A percentile compares a stretch with the other conserved stretches of the same genome.
Conservation (phyloP, 768 basidiomycete species). For the Obba rivulosa region DNA sequence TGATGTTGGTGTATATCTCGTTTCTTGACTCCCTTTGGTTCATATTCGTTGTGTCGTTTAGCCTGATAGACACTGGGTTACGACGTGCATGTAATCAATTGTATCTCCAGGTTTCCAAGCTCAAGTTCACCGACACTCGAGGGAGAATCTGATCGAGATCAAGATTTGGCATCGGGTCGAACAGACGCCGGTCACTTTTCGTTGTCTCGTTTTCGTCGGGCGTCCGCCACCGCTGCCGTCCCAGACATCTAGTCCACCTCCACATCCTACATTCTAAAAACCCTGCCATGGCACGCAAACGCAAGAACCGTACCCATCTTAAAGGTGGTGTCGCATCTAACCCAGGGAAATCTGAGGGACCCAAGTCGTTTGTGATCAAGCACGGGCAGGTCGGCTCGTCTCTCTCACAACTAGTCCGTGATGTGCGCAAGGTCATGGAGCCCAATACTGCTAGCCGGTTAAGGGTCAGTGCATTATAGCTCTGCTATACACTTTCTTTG, state of each 20-base stretch:
- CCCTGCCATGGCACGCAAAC: constrained; percentile 57
- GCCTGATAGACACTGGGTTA: neutral
- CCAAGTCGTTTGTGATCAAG: constrained; percentile 96
- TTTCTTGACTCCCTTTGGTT: neutral
- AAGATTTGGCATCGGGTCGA: constrained; percentile 7
- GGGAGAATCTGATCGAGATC: constrained; percentile 3
- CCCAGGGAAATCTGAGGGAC: constrained; percentile 35
- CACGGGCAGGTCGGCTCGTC: constrained; percentile 90
- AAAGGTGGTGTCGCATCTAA: constrained; percentile 43
- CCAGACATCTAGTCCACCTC: neutral
- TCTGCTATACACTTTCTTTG: neutral
- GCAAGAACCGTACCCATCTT: constrained; percentile 79
- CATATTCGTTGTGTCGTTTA: neutral
- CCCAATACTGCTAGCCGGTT: constrained; percentile 94
- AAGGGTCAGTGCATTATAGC: constrained; percentile 53
- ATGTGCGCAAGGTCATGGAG: constrained; percentile 95
- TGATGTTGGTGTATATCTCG: no score
- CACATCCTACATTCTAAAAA: neutral
- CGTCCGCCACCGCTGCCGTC: no score
- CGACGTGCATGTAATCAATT: no score
- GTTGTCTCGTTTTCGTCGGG: no score
- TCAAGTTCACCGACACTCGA: no score
- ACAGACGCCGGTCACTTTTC: neutral
- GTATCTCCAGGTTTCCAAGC: no score
- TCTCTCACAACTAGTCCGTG: constrained; percentile 83